These are phyloP conservation scores for sorghum (Sorghum bicolor) DNA, from an alignment of 176 grass and related monocot species.

Conservation along the genomic window DNA sequence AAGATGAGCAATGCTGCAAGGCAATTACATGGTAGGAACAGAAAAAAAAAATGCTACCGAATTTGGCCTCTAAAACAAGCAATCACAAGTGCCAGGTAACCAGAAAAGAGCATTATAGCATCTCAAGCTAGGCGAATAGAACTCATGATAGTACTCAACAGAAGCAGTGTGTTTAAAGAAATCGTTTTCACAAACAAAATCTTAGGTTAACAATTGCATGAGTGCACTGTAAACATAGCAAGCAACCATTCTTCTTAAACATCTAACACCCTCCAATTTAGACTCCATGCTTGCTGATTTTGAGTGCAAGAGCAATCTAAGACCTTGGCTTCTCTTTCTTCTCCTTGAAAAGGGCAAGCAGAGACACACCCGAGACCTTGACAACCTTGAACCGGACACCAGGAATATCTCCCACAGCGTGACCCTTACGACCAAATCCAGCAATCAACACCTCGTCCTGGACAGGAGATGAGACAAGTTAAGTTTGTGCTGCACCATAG, in stretches of 20 bases:
- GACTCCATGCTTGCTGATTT: constrained; percentile 19
- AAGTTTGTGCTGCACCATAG: background rate
- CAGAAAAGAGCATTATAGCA: background rate
- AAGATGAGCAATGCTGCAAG: too few relatives aligned
- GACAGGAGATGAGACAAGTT: background rate
- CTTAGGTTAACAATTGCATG: constrained; percentile 32
- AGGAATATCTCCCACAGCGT: constrained; percentile 68
- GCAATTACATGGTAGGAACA: too few relatives aligned
- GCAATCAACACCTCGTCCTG: constrained; percentile 73
- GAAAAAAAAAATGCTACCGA: background rate
- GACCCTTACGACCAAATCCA: constrained; percentile 66
- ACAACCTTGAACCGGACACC: constrained; percentile 76
- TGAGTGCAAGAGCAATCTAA: constrained; percentile 25
- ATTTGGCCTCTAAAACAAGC: background rate
- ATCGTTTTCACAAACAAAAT: constrained; percentile 32
- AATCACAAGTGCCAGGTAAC: background rate
- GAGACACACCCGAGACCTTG: constrained; percentile 72
- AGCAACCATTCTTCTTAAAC: constrained; percentile 34
- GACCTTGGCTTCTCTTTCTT: constrained; percentile 74
- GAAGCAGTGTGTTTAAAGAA: constrained; percentile 10
- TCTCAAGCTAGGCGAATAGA: background rate
- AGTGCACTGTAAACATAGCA: constrained; percentile 35
- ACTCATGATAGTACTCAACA: constrained; percentile 24
- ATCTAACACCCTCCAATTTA: constrained; percentile 6
- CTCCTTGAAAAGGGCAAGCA: constrained; percentile 67